Evolutionary conservation across 768 basidiomycete genomes (phyloP), one percentile per base, ranked within the genome.

Genomic region (Calvatia gigantea): DNA sequence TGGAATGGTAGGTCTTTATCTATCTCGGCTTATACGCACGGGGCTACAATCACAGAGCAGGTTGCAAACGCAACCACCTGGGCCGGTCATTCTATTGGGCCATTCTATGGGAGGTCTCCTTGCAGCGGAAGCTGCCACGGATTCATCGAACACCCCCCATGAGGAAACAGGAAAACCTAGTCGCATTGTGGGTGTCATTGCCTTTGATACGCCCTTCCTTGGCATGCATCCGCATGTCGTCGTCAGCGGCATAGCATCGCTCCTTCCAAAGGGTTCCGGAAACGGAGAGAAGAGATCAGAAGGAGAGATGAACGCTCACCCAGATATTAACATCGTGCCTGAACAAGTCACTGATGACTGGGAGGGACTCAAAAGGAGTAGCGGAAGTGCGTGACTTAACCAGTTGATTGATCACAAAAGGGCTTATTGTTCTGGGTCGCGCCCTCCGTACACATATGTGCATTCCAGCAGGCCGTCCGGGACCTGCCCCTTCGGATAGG

Each of bases 151-250:
- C 54, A 68, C 70, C 37, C 62, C 65, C 6, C 57, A 60, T 54
- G 58, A 66, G 29, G 59, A 56, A 17, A 66, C 63, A 15, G 60
- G 66, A 2, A 71, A 67, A 54, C 71, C 75, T 0, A 70, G 67
- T 31, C 75, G 80, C 4, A 80, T 83, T 37, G 60, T 82, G 2
- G 83, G 79, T 15, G 63, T 84, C 15, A 60, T 84, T n/a, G 81
- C 81, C 5, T 83, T 82, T 60, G 83, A 84, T 62, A 79, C 77
- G 0, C 83, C 83, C 12, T 83, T 75, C 58, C 74, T 84, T 9
- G 82, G 82, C 4, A 80, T 84, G 80, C 83, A 84, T 57, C 83
- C 83, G 0, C 83, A 83, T 58, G 82, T 84, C 44, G 77, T 83
- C 11, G 66, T 82, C 57, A 79, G 71, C 52, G 83, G 83, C 1